Conservation (phyloP, 306 rosid genomes). For the Astragalus membranaceus region DNA sequence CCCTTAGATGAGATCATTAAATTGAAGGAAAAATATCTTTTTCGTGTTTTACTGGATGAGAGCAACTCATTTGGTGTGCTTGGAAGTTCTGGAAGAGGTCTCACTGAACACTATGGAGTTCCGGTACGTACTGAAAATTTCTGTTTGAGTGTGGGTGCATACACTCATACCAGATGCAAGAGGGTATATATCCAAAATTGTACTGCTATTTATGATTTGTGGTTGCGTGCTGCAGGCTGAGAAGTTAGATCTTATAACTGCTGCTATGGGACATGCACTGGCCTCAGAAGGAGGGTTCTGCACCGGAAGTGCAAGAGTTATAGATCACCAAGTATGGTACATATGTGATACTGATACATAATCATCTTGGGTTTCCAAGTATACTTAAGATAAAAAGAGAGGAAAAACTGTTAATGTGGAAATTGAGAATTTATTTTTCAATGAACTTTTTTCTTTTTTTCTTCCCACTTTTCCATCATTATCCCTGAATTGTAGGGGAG, state of each 20-base stretch:
- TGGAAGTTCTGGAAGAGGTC: constrained; percentile 90
- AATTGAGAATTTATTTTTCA: constrained; percentile 10
- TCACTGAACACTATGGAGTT: constrained; percentile 68
- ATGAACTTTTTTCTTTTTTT: background rate
- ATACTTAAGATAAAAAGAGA: background rate
- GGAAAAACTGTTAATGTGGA: background rate
- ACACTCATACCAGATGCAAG: background rate
- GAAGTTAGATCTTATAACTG: constrained; percentile 87
- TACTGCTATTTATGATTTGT: constrained; percentile 29
- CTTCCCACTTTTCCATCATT: background rate
- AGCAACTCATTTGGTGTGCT: constrained; percentile 98
- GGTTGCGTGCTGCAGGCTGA: constrained; percentile 56
- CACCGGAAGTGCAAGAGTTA: constrained; percentile 89
- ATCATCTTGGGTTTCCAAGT: constrained; percentile 2
- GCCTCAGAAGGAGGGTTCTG: constrained; percentile 99
- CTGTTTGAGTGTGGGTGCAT: background rate
- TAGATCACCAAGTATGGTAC: constrained; percentile 88
- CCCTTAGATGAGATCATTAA: constrained; percentile 81
- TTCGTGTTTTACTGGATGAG: constrained; percentile 91
- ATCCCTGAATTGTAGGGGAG: background rate
- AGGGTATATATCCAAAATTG: constrained; percentile 5
- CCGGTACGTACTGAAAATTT: constrained; percentile 54
- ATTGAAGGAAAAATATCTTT: constrained; percentile 79
- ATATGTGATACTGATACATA: constrained; percentile 16
- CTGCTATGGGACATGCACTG: constrained; percentile 96